Base-by-base conservation (phyloP, 768 basidiomycete genomes). In the Suillus fuscotomentosus region DNA sequence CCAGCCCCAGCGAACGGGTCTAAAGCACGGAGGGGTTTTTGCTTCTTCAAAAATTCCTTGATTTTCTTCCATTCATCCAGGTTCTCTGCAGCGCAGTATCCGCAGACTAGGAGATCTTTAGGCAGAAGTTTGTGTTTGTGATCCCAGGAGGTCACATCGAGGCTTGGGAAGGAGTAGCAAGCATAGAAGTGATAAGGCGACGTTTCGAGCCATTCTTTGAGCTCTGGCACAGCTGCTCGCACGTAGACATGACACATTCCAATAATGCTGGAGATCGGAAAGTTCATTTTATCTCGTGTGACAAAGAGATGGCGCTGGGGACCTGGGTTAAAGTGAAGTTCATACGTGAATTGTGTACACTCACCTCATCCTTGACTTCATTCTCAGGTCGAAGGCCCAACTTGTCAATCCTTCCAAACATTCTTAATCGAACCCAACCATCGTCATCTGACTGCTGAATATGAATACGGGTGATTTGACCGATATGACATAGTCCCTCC, bases 171-270 rank as follows among this genome's bases (percentile, higher is more conserved):
- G 2, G 63, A 65, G 65, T 84, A 89, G n/a, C 72, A 70, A 63
- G 84, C 71, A 62, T 83, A 90, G 72, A 89, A 92, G 63, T 87
- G 85, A 34, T 81, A 73, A 0, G 86, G 81, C 1, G 88, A 88
- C 27, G 80, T 69, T 14, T 77, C 68, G 3, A 88, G 70, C 88
- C 88, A 87, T 0, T 74, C 68, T 39, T 80, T 71, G 36, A 84
- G 64, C 41, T 76, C 73, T 9, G 71, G 70, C 54, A 77, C 65
- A 15, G 71, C 65, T 22, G 70, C 67, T 11, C 74, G 70, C 13
- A 83, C 76, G 13, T 83, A 75, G 31, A 86, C 87, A 53, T 76
- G 81, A 64, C 86, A 84, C 0, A 82, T 75, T 3, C 76, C 77
- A 27, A 89, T 73, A 14, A 92, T 71, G 11, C 80, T 72, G 62